Conservation (phyloP, 164 flowering plant genomes). For the Berberis thunbergii region DNA sequence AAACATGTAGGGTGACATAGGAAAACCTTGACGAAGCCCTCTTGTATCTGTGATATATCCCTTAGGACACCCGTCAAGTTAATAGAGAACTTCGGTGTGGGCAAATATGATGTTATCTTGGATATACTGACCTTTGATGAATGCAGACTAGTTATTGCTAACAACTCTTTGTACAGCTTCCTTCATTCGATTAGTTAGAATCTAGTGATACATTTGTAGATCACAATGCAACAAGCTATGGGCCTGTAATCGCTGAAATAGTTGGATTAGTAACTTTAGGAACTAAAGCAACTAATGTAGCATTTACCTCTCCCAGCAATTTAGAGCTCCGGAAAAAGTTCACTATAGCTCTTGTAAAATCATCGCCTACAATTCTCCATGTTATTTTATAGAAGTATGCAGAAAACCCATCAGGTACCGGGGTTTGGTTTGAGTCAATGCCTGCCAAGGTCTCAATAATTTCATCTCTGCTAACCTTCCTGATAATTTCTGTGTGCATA, state of each 20-base stretch:
- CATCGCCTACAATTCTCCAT: not conserved
- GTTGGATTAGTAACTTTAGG: no score
- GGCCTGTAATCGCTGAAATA: no score
- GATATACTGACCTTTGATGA: not conserved
- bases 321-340: not conserved
- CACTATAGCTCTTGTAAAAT: not conserved
- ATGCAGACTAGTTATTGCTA: not conserved
- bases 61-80: not conserved
- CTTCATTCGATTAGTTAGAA: not conserved
- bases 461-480: no score
- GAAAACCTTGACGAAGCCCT: not conserved
- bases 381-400: not conserved
- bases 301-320: no score
- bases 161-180: no score
- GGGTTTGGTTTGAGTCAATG: not conserved
- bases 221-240: no score
- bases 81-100: not conserved
- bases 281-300: no score
- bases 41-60: not conserved
- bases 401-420: not conserved
- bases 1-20: not conserved
- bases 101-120: not conserved
- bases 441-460: not conserved
- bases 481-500: no score
- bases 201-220: no score